Conservation (phyloP, 2,329 filamentous ascomycete species). For the Hypoxylon sp. region DNA sequence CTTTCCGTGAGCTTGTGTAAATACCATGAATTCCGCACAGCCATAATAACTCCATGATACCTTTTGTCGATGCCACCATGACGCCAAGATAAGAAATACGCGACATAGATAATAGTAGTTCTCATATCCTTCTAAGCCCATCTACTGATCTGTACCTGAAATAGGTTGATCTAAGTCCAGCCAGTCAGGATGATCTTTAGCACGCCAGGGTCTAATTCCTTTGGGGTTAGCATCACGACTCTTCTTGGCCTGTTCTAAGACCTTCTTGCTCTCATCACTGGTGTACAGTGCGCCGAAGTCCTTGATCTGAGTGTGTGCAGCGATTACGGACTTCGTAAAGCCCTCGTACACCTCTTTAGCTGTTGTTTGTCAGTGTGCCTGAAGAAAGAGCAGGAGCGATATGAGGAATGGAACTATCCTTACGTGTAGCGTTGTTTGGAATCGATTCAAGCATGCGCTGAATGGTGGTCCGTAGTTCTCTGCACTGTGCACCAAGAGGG, state of each 20-base stretch:
- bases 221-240: conserved; percentile 69
- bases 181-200: conserved; percentile 73
- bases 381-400: neutral
- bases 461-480: conserved; percentile 64
- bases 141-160: neutral
- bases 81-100: conserved; percentile 1
- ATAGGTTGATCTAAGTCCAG: conserved; percentile 52
- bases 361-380: conserved; percentile 52
- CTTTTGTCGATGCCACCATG: conserved; percentile 3
- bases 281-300: conserved; percentile 65
- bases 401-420: conserved; percentile 39
- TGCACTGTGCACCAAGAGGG: conserved; percentile 56
- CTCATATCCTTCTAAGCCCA: neutral
- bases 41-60: conserved; percentile 15
- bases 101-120: neutral
- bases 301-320: conserved; percentile 66
- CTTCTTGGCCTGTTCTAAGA: conserved; percentile 67
- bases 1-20: conserved; percentile 6
- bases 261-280: conserved; percentile 63
- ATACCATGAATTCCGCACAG: neutral
- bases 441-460: conserved; percentile 68
- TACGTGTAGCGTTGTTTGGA: conserved; percentile 67
- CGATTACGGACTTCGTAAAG: conserved; percentile 64
- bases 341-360: conserved; percentile 65
- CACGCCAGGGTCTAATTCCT: conserved; percentile 72